These are phyloP conservation scores for Triticum monococcum DNA, from an alignment of 176 grass and related monocot species.

Conservation along the genomic window DNA sequence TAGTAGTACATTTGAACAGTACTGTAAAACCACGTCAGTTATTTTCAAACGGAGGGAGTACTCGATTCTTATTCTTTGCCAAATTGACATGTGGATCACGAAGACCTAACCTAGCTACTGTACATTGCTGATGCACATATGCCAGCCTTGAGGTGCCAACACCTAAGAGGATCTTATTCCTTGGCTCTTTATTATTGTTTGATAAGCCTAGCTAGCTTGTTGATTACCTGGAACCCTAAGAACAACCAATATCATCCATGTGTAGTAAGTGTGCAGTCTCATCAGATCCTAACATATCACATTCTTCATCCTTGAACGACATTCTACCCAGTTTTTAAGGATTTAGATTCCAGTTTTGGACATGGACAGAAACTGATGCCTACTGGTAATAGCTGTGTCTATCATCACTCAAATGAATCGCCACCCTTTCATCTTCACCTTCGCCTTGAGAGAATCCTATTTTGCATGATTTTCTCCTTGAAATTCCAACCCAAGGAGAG, in stretches of 20 bases:
- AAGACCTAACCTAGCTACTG: constrained; percentile 27
- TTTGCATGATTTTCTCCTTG: constrained; percentile 7
- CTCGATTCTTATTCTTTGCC: constrained; percentile 18
- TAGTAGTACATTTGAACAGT: constrained; percentile 19
- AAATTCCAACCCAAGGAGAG: not conserved
- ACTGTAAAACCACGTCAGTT: not conserved
- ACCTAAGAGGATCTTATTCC: constrained; percentile 30
- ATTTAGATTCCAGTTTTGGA: constrained; percentile 36
- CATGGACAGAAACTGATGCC: constrained; percentile 13
- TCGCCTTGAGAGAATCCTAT: constrained; percentile 33
- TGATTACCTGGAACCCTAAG: constrained; percentile 30
- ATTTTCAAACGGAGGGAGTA: no score
- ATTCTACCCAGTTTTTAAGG: not conserved
- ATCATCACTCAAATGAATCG: not conserved
- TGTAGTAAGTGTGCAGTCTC: not conserved
- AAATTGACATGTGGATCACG: constrained; percentile 30
- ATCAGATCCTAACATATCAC: constrained; percentile 38
- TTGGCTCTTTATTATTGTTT: constrained; percentile 5
- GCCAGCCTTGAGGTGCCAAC: constrained; percentile 22
- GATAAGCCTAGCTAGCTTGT: not conserved
- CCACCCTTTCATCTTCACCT: constrained; percentile 17
- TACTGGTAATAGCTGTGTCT: not conserved
- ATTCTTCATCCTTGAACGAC: not conserved
- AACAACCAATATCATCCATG: constrained; percentile 16
- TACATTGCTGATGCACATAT: constrained; percentile 12